Evolutionary conservation across 768 basidiomycete species (phyloP).

Genomic region (Psilocybe cyanescens): DNA sequence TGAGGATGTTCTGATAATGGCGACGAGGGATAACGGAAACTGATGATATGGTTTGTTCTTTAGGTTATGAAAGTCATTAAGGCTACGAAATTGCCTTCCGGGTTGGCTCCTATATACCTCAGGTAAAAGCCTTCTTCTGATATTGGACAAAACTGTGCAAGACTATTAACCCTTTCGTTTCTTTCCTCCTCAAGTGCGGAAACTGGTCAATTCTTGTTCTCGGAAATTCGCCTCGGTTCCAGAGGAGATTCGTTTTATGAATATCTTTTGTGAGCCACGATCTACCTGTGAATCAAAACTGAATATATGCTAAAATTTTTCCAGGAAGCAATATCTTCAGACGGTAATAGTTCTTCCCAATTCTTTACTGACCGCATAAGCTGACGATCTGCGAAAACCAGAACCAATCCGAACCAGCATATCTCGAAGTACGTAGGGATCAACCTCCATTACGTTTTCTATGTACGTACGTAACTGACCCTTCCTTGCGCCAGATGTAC

Average conservation of each 20-base stretch:
- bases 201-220: slow-evolving; percentile 53
- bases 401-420: slow-evolving; percentile 78
- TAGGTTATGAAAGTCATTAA: slow-evolving; percentile 74
- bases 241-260: slow-evolving; percentile 95
- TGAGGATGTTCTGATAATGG: neutral
- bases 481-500: slow-evolving; percentile 67
- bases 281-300: neutral
- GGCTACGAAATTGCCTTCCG: slow-evolving; percentile 58
- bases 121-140: slow-evolving; percentile 46
- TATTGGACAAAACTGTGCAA: too few species aligned
- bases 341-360: slow-evolving; percentile 49
- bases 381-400: slow-evolving; percentile 24
- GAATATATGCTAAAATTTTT: neutral
- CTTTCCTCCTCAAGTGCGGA: slow-evolving; percentile 31
- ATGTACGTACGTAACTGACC: neutral
- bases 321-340: slow-evolving; percentile 81
- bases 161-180: neutral
- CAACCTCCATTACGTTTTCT: neutral
- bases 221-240: slow-evolving; percentile 90
- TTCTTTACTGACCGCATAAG: neutral
- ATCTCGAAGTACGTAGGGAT: slow-evolving; percentile 59
- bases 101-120: slow-evolving; percentile 85
- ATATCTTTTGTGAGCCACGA: slow-evolving; percentile 67
- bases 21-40: neutral
- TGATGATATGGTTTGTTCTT: neutral